Conservation (phyloP, 495 filamentous ascomycete species). For the Talaromyces liani region DNA sequence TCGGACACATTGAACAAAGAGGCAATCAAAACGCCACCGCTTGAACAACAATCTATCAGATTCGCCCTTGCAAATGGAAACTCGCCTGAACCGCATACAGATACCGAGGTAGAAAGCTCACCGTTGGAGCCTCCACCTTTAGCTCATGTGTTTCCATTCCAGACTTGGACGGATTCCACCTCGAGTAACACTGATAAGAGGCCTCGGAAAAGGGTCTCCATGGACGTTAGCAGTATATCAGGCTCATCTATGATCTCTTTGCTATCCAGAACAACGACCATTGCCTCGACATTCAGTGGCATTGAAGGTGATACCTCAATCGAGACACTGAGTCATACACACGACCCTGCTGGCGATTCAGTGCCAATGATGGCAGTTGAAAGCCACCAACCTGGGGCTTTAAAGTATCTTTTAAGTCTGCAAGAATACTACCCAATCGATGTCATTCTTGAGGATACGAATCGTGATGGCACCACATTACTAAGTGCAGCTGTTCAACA, state of each 20-base stretch:
- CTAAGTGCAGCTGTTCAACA: slow-evolving; percentile 92
- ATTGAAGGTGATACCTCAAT: slow-evolving; percentile 83
- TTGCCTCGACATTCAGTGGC: slow-evolving; percentile 62
- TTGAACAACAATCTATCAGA: slow-evolving; percentile 20
- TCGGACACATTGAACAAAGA: slow-evolving; percentile 27
- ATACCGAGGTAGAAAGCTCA: slow-evolving; percentile 18
- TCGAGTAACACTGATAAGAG: slow-evolving; percentile 39
- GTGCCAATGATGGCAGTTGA: slow-evolving; percentile 96
- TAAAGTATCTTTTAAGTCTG: slow-evolving; percentile 73
- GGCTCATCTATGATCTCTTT: slow-evolving; percentile 74
- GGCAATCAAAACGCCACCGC: slow-evolving; percentile 32
- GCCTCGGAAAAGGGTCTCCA: slow-evolving; percentile 67
- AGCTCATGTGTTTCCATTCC: slow-evolving; percentile 85
- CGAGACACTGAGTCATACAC: slow-evolving; percentile 72
- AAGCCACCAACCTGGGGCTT: slow-evolving; percentile 55
- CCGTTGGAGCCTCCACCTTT: slow-evolving; percentile 44
- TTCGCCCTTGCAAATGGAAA: slow-evolving; percentile 18
- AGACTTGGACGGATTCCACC: slow-evolving; percentile 42
- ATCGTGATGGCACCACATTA: slow-evolving; percentile 82
- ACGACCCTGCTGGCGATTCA: slow-evolving; percentile 74
- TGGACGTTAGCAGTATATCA: slow-evolving; percentile 85
- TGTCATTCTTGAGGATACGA: slow-evolving; percentile 70
- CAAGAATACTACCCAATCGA: slow-evolving; percentile 62
- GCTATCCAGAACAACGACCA: slow-evolving; percentile 64
- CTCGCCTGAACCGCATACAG: slow-evolving; percentile 29